Conservation (phyloP, 1,284 basidiomycete species). For the Cutaneotrichosporon dermatis region DNA sequence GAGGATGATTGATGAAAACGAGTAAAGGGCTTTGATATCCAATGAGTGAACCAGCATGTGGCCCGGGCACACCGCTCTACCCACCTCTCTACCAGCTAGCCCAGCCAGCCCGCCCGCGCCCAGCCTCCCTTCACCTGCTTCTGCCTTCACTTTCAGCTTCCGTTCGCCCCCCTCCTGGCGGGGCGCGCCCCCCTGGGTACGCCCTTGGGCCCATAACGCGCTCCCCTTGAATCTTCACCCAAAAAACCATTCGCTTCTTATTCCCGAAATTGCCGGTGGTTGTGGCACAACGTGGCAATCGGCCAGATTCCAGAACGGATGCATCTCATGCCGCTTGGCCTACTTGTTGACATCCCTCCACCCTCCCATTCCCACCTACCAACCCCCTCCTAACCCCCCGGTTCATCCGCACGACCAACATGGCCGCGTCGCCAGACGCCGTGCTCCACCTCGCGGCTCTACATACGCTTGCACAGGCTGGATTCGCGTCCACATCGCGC, state of each 20-base stretch:
- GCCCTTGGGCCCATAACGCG: too few species aligned
- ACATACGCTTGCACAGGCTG: conserved; percentile 38
- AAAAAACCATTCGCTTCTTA: too few species aligned
- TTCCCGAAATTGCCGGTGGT: not conserved
- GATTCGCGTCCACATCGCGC: conserved; percentile 42
- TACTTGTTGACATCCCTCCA: conserved; percentile 4
- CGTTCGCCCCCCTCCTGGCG: not conserved
- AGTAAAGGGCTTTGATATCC: not conserved
- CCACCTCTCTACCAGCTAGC: not conserved
- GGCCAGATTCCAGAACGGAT: not conserved
- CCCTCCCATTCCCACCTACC: not conserved
- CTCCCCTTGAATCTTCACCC: too few species aligned
- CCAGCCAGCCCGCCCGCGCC: not conserved
- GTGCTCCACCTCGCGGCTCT: conserved; percentile 42
- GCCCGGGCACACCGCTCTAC: not conserved
- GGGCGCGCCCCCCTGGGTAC: too few species aligned
- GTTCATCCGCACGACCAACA: conserved; percentile 7
- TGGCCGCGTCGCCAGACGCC: conserved; percentile 37
- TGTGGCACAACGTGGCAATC: not conserved
- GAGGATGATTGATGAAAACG: not conserved
- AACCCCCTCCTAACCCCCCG: not conserved
- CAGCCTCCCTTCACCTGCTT: too few species aligned
- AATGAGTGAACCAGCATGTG: not conserved
- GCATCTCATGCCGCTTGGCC: not conserved
- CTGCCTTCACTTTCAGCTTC: not conserved